Evolutionary conservation across 2,329 filamentous ascomycete species (phyloP).

Genomic region (Cercospora nicotianae): DNA sequence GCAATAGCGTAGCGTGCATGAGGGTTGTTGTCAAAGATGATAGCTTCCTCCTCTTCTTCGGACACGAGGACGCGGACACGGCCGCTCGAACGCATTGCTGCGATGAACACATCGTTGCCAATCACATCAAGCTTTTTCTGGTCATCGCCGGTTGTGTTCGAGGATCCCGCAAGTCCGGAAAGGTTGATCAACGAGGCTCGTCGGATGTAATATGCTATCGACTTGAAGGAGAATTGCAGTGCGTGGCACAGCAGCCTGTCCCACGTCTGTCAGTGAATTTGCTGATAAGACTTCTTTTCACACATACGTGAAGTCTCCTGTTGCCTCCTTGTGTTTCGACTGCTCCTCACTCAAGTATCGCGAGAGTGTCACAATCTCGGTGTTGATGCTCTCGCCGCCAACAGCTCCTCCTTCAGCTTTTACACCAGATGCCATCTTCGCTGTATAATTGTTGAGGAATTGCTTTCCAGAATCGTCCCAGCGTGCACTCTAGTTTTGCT

Average conservation of each 20-base stretch:
- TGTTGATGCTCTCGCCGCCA: slow-evolving; percentile 79
- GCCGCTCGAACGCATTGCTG: slow-evolving; percentile 88
- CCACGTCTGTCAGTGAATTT: slow-evolving; percentile 23
- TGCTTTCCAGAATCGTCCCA: background rate
- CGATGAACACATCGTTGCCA: slow-evolving; percentile 95
- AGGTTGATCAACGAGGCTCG: slow-evolving; percentile 86
- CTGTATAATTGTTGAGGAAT: background rate
- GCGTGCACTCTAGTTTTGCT: background rate
- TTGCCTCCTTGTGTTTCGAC: slow-evolving; percentile 86
- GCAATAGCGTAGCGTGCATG: slow-evolving; percentile 85
- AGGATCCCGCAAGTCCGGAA: slow-evolving; percentile 88
- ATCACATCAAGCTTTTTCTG: slow-evolving; percentile 99
- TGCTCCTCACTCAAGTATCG: slow-evolving; percentile 97
- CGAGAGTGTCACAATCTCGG: slow-evolving; percentile 91
- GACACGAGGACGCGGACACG: slow-evolving; percentile 93
- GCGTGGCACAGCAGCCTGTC: slow-evolving; percentile 88
- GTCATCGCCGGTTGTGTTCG: slow-evolving; percentile 94
- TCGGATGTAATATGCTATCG: slow-evolving; percentile 98
- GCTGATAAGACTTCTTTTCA: background rate
- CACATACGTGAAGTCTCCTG: slow-evolving; percentile 94
- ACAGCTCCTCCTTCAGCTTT: slow-evolving; percentile 22
- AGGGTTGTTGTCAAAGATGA: slow-evolving; percentile 76
- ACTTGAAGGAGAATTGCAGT: slow-evolving; percentile 99
- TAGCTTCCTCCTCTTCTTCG: slow-evolving; percentile 92
- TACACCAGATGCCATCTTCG: background rate